Base-by-base conservation (phyloP, 2,329 filamentous ascomycete genomes). In the Aureobasidium pullulans region DNA sequence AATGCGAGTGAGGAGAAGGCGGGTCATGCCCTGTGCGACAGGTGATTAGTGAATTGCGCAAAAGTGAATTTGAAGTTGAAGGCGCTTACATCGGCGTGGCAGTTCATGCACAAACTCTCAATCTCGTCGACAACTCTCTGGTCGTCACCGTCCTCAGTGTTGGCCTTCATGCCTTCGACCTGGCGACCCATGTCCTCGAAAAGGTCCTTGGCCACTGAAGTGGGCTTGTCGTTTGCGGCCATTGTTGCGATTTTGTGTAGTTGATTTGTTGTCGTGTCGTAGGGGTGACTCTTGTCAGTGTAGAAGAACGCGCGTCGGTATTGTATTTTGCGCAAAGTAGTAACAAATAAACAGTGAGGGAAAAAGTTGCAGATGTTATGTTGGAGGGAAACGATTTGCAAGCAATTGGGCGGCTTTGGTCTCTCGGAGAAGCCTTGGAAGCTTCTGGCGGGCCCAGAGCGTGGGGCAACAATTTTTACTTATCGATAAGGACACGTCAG, bases 1-100 rank as follows among this genome's bases (percentile, higher is more conserved):
- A 59, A 99, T 96, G 64, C 85, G 85, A 15, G 95, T 96, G 58
- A 99, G 84, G 44, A 99, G 84, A 23, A 99, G 83, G 61, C 87
- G 84, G 13, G 94, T 99, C 1, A 79, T 83, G 68, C 94, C 94
- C 89, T 95, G 62, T 6, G 13, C 1, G 2, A 19, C 5, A 34
- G 8, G 13, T 2, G 28, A 28, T 58, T 8, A 58, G 44, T 31
- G 5, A 3, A 28, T 28, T 9, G 29, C 7, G 16, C 34, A 34
- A 36, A 37, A 23, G 13, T 5, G 13, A 39, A 2, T 32, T 15
- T 28, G 10, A 9, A 6, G 16, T 15, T 31, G 15, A 64, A 23
- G 8, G 28, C 9, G 10, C 72, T 43, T 65, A 76, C 75, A 64
- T 81, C 68, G 53, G 77, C 76, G 63, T 79, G 77, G 65, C 79